Conservation (phyloP, 495 filamentous ascomycete genomes). For the Filosporella fistucella region DNA sequence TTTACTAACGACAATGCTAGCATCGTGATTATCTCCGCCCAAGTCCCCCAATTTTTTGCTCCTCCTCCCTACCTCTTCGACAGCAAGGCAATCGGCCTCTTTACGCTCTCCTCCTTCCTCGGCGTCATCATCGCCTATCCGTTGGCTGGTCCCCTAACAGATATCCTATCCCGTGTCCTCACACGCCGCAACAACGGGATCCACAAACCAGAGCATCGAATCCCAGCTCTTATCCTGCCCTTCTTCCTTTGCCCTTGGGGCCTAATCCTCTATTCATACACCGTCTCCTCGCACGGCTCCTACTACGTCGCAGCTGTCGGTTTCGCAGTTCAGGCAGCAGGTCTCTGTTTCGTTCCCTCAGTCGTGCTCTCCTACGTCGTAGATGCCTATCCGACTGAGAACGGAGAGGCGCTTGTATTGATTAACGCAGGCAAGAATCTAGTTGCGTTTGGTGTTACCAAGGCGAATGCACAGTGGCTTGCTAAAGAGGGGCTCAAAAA, state of each 20-base stretch:
- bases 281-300: slow-evolving; percentile 43
- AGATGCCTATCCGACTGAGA: slow-evolving; percentile 43
- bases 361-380: slow-evolving; percentile 50
- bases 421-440: slow-evolving; percentile 39
- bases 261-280: slow-evolving; percentile 57
- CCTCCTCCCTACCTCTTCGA: slow-evolving; percentile 49
- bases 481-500: slow-evolving; percentile 28
- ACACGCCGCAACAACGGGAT: slow-evolving; percentile 36
- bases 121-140: slow-evolving; percentile 34
- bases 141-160: slow-evolving; percentile 45
- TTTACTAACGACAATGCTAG: slow-evolving; percentile 20
- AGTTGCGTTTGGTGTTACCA: slow-evolving; percentile 33
- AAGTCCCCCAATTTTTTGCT: slow-evolving; percentile 43
- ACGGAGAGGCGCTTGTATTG: slow-evolving; percentile 35
- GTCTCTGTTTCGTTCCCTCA: slow-evolving; percentile 44
- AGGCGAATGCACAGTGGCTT: slow-evolving; percentile 28
- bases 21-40: slow-evolving; percentile 46
- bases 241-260: slow-evolving; percentile 41
- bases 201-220: slow-evolving; percentile 52
- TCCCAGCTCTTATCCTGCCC: slow-evolving; percentile 43
- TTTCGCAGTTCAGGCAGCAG: slow-evolving; percentile 47
- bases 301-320: slow-evolving; percentile 45
- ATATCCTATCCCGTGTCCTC: slow-evolving; percentile 25
- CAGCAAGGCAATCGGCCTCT: slow-evolving; percentile 38
- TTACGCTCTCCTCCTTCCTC: slow-evolving; percentile 37